Conservation (phyloP, 2,329 filamentous ascomycete species). For the Ascochyta fabae region DNA sequence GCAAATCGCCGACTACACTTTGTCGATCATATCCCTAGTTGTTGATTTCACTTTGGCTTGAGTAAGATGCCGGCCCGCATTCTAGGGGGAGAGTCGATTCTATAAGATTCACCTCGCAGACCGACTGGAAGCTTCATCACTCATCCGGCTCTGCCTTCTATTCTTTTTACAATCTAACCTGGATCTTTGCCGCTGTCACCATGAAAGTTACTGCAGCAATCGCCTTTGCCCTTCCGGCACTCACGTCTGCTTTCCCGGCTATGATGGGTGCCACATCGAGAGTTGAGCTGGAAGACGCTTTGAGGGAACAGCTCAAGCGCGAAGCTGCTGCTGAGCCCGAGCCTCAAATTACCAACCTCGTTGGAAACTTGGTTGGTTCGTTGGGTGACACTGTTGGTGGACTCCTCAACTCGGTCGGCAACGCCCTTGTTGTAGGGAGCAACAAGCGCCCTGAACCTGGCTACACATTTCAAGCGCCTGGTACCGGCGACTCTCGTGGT, state of each 20-base stretch:
- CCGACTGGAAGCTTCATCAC: not conserved
- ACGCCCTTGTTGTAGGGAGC: conserved; percentile 20
- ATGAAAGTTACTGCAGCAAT: conserved; percentile 23
- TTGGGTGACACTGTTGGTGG: conserved; percentile 20
- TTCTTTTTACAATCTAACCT: not conserved
- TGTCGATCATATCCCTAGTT: not conserved
- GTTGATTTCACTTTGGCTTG: not conserved
- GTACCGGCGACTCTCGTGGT: conserved; percentile 30
- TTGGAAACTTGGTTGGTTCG: conserved; percentile 15
- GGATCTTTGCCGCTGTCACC: not conserved
- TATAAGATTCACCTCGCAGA: conserved; percentile 1
- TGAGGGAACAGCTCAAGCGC: conserved; percentile 18
- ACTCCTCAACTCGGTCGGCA: conserved; percentile 27
- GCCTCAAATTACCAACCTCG: conserved; percentile 9
- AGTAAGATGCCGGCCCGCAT: not conserved
- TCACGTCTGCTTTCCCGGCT: conserved; percentile 23
- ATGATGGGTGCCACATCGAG: conserved; percentile 24
- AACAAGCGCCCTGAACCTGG: conserved; percentile 32
- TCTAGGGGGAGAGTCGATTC: not conserved
- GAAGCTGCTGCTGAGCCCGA: conserved; percentile 17
- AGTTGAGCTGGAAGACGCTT: conserved; percentile 17
- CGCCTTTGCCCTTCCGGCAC: conserved; percentile 21
- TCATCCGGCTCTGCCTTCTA: not conserved
- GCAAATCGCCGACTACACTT: not conserved
- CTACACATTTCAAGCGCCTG: conserved; percentile 25